Evolutionary conservation across 345 rosid genomes (phyloP).

Genomic region (Excoecaria cochinchinensis): DNA sequence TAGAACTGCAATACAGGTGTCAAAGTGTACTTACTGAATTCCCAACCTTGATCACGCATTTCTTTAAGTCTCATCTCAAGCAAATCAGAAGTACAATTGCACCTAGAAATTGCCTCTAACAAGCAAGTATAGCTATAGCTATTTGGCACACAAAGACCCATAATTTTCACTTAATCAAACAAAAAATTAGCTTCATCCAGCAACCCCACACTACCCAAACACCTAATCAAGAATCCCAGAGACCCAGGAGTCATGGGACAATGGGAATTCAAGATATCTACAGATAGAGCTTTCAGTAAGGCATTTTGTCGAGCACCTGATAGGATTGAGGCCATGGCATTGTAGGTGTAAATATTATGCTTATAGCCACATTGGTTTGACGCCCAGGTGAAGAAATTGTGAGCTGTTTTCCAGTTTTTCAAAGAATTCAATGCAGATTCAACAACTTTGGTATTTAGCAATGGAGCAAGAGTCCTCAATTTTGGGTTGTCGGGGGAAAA

Average conservation of each 20-base stretch:
- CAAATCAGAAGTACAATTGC: constrained; percentile 53
- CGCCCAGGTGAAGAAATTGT: constrained; percentile 63
- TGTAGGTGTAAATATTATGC: constrained; percentile 65
- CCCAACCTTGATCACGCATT: constrained; percentile 58
- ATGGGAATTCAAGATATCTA: constrained; percentile 44
- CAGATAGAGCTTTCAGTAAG: constrained; percentile 49
- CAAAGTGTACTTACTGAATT: constrained; percentile 60
- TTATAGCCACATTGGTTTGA: constrained; percentile 57
- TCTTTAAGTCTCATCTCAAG: constrained; percentile 64
- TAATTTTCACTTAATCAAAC: constrained; percentile 56
- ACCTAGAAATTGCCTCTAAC: constrained; percentile 66
- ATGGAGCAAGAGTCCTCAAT: constrained; percentile 52
- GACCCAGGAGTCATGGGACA: constrained; percentile 77
- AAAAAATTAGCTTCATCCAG: constrained; percentile 59
- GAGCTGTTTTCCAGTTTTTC: constrained; percentile 58
- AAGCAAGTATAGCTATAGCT: constrained; percentile 72
- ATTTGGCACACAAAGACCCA: constrained; percentile 68
- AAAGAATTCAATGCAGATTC: constrained; percentile 49
- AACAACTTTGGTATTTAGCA: too few species aligned
- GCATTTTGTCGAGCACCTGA: constrained; percentile 93
- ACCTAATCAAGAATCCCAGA: constrained; percentile 71
- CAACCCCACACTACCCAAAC: constrained; percentile 68
- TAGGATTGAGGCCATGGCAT: constrained; percentile 83
- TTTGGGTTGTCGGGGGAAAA: constrained; percentile 45
- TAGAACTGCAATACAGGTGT: constrained; percentile 73